Conservation (phyloP, 441 rosid species). For the Croton setiger region DNA sequence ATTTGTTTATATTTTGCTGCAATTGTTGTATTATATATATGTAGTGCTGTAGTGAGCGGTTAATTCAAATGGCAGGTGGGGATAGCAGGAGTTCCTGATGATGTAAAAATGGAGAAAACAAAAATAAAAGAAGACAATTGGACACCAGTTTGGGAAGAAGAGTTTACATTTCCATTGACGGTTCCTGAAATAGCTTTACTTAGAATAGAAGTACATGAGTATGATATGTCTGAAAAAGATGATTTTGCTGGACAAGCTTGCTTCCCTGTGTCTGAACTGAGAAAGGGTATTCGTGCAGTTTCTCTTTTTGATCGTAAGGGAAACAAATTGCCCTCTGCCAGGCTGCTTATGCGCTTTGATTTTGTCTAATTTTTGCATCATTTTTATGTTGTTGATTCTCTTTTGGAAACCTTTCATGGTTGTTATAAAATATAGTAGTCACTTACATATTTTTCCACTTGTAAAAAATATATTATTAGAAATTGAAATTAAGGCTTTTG, state of each 20-base stretch:
- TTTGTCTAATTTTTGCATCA: slow-evolving; percentile 28
- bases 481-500: neutral
- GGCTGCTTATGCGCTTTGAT: slow-evolving; percentile 68
- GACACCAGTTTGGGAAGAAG: slow-evolving; percentile 71
- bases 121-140: slow-evolving; percentile 56
- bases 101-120: slow-evolving; percentile 56
- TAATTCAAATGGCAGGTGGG: slow-evolving; percentile 42
- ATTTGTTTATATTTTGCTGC: neutral
- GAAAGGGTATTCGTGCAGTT: slow-evolving; percentile 60
- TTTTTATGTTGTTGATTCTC: slow-evolving; percentile 1
- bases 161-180: slow-evolving; percentile 61
- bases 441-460: neutral
- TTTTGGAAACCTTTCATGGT: neutral
- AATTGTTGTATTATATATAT: no score
- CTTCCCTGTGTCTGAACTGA: slow-evolving; percentile 58
- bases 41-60: neutral
- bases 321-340: slow-evolving; percentile 47
- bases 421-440: neutral
- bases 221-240: slow-evolving; percentile 61
- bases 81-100: slow-evolving; percentile 70
- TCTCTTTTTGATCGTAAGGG: slow-evolving; percentile 51
- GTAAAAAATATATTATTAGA: neutral
- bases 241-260: slow-evolving; percentile 88
- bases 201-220: slow-evolving; percentile 68
- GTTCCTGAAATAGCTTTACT: slow-evolving; percentile 78